Base-by-base conservation (phyloP, 805 yeast species). In the Saturnispora mendoncae region DNA sequence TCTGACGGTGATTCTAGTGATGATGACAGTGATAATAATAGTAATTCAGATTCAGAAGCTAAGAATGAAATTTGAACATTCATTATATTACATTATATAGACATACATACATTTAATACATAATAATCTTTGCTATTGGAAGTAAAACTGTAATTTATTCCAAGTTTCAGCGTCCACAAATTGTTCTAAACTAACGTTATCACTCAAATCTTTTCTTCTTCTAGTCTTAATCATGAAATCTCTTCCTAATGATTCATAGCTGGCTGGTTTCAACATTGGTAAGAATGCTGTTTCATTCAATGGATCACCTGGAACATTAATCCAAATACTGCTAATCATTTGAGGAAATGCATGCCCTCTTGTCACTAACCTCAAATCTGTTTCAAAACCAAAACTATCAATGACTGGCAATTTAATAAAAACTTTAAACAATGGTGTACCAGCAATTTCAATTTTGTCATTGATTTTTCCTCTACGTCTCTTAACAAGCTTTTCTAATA, bases 221-320 rank as follows among this genome's bases (percentile, higher is more conserved):
- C 99, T 71, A 0, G 96, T 86, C 58, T 94, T 92, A 62, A 85
- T 63, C 24, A 86, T 80, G 53, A 87, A 85, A 60, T 92, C 98
- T 43, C 98, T 68, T 1, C 96, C 90, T 44, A 88, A 62, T 2
- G 83, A 77, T 8, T 65, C 65, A 0, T 68, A 61, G 5, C 81
- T 79, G 1, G 92, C 95, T 0, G 95, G 84, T 50, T 76, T 77
- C 56, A 90, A 66, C 32, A 78, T 70, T 4, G 87, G 86, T 30
- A 86, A 69, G 36, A 61, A 64, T 14, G 74, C 72, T 25, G 74
- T 71, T 18, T 64, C 62, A 56, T 90, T 95, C 51, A 90, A 54
- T 7, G 97, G 97, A 62, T 90, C 86, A 0, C 98, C 98, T 2
- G 95, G 95, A 1, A 84, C 94, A 3, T 67, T 59, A 17, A 73